Evolutionary conservation across 108 stramenopile species (phyloP).

Genomic region (Fragilaria radians): DNA sequence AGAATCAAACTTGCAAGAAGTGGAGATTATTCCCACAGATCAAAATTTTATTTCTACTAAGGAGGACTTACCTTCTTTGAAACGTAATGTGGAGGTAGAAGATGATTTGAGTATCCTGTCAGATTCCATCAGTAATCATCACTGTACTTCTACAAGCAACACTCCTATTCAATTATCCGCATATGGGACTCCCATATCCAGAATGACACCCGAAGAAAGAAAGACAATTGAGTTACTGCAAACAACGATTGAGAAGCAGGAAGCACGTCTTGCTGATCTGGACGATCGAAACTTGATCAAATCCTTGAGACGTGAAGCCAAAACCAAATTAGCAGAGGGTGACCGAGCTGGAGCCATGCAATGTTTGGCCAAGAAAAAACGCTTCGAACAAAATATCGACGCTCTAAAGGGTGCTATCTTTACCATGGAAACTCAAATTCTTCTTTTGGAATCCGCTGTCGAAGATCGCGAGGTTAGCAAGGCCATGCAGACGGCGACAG

Average conservation of each 20-base stretch:
- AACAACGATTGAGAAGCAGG: slow-evolving; percentile 13
- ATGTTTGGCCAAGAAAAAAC: slow-evolving; percentile 20
- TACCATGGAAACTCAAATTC: slow-evolving; percentile 40
- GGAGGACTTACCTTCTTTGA: too few species aligned
- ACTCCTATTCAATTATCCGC: too few species aligned
- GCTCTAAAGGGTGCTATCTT: slow-evolving; percentile 27
- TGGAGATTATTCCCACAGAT: too few species aligned
- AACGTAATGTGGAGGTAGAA: too few species aligned
- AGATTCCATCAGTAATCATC: too few species aligned
- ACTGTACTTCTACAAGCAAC: too few species aligned
- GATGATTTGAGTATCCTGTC: too few species aligned
- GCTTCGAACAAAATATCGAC: slow-evolving; percentile 18
- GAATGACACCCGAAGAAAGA: slow-evolving; percentile 1
- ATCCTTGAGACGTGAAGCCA: slow-evolving; percentile 11
- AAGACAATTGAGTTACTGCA: slow-evolving; percentile 22
- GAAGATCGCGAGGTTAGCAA: slow-evolving; percentile 28
- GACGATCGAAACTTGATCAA: slow-evolving; percentile 17
- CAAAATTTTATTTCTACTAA: too few species aligned
- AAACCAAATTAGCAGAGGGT: neutral
- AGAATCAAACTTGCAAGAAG: too few species aligned
- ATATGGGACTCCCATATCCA: too few species aligned
- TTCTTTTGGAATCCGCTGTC: slow-evolving; percentile 30
- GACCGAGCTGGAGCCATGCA: slow-evolving; percentile 19
- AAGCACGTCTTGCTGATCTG: slow-evolving; percentile 18
- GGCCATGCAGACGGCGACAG: slow-evolving; percentile 20